Percentiles rank a stretch among this genome's conserved stretches.
These are phyloP conservation scores for Byssothecium circinans DNA, from an alignment of 2,329 filamentous ascomycete species.

Conservation along the genomic window DNA sequence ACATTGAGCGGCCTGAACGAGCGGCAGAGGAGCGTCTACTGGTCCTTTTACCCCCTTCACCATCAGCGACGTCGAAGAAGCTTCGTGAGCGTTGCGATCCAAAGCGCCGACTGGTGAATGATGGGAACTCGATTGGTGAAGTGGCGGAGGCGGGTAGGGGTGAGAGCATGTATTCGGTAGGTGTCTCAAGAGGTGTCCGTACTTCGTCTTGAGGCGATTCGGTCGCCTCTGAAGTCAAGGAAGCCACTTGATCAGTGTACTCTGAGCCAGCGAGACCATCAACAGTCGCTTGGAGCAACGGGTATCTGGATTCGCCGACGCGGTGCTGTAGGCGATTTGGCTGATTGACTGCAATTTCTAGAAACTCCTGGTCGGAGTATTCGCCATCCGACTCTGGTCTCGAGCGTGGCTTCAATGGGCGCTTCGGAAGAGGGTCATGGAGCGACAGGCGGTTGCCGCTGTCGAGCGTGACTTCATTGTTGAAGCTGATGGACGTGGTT, in stretches of 20 bases:
- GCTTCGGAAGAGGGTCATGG: constrained; percentile 43
- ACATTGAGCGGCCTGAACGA: constrained; percentile 51
- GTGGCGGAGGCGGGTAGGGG: constrained; percentile 28
- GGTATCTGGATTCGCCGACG: constrained; percentile 33
- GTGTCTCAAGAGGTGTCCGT: constrained; percentile 41
- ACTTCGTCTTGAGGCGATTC: constrained; percentile 45
- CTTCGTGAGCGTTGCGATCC: constrained; percentile 35
- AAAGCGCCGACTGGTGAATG: constrained; percentile 26
- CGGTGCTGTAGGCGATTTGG: constrained; percentile 27
- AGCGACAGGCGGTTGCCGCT: constrained; percentile 43
- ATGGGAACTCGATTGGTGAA: constrained; percentile 42
- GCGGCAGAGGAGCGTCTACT: constrained; percentile 47
- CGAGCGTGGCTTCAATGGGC: constrained; percentile 17
- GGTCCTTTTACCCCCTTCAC: constrained; percentile 39
- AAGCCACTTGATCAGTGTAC: constrained; percentile 43
- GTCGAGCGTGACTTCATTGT: constrained; percentile 45
- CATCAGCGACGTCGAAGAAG: constrained; percentile 33
- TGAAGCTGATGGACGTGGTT: constrained; percentile 46
- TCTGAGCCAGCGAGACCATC: constrained; percentile 32
- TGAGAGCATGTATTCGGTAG: constrained; percentile 39
- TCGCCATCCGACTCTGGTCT: constrained; percentile 28
- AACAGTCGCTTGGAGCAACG: constrained; percentile 40
- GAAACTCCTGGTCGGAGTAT: constrained; percentile 37
- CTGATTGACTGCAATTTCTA: constrained; percentile 32
- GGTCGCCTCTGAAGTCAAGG: constrained; percentile 47